Base-by-base conservation (phyloP, 192 early-diverging fungal genomes). In the Rhizophagus clarus region DNA sequence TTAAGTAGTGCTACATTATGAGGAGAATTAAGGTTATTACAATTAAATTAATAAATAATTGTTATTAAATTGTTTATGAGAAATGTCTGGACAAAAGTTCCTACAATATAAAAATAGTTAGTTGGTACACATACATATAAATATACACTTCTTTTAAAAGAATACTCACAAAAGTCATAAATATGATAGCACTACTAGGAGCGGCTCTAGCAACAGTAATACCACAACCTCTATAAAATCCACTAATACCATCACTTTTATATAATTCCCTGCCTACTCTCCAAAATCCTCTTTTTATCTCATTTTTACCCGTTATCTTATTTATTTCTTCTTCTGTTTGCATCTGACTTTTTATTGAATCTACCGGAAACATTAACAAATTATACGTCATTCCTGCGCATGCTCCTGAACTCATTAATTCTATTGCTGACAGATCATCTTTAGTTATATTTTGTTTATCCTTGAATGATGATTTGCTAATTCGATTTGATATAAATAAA, bases 131-230 rank as follows among this genome's bases (percentile, higher is more conserved):
- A 62, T n/a, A n/a, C 20, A 62, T 62, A 62, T 62, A 62, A 24
- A 62, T n/a, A 62, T 22, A 62, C 10, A 62, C 5, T 24, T 26
- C 17, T n/a, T 10, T 28, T 28, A 66, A 66, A 32, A 32, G 32
- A 32, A 32, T 20, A 84, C 92, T 91, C 87, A 93, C 97, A 88
- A 97, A 99, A 1, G 96, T 97, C 85, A 95, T 90, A 83, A 99
- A 99, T 80, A 99, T 98, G 66, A 95, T 92, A 12, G 95, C 98
- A 81, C 92, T 96, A n/a, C 97, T 92, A 4, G 98, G 98, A 66
- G 95, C 96, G 40, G 92, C 93, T 42, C 97, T 89, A 47, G 91
- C 85, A 40, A 97, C 88, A 17, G 97, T 98, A 75, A 99, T 97
- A 22, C 96, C 96, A 77, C 93, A 96, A 0, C 98, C 98, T 17